A percentile compares a stretch with the other conserved stretches of the same genome.
These are phyloP conservation scores for Coprinopsis marcescibilis DNA, from an alignment of 768 basidiomycete species.

Conservation along the genomic window DNA sequence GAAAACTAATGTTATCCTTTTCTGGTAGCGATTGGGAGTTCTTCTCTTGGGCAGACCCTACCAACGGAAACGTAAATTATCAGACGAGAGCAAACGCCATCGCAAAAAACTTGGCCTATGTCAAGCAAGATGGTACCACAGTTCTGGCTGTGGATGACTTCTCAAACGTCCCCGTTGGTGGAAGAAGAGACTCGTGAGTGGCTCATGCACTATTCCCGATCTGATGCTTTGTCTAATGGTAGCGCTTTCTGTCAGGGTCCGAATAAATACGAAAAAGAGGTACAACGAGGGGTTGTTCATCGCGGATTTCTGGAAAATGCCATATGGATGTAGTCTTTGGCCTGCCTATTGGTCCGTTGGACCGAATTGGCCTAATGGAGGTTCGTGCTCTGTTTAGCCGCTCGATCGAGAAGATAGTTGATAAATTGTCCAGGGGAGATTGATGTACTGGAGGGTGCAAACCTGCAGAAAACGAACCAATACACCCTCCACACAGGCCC, in stretches of 20 bases:
- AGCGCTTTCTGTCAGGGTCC: slow-evolving; percentile 42
- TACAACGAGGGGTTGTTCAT: slow-evolving; percentile 71
- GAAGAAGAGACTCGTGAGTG: slow-evolving; percentile 50
- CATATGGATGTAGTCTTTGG: slow-evolving; percentile 66
- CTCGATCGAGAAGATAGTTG: background rate
- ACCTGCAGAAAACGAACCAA: slow-evolving; percentile 51
- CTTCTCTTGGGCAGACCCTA: slow-evolving; percentile 60
- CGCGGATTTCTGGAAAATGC: slow-evolving; percentile 66
- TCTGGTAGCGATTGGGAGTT: slow-evolving; percentile 57
- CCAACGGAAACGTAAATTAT: slow-evolving; percentile 64
- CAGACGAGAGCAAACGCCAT: slow-evolving; percentile 41
- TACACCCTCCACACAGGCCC: slow-evolving; percentile 58
- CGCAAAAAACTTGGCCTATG: slow-evolving; percentile 51
- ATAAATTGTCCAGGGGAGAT: slow-evolving; percentile 43
- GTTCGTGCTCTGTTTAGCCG: slow-evolving; percentile 21
- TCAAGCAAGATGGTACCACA: slow-evolving; percentile 51
- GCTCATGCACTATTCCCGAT: slow-evolving; percentile 7
- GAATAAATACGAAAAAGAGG: slow-evolving; percentile 57
- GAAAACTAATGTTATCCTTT: background rate
- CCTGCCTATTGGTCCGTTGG: slow-evolving; percentile 50
- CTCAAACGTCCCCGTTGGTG: slow-evolving; percentile 40
- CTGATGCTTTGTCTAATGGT: background rate
- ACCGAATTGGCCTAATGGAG: slow-evolving; percentile 44
- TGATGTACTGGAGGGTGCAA: slow-evolving; percentile 72
- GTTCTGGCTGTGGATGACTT: slow-evolving; percentile 60